Evolutionary conservation across 2,329 filamentous ascomycete species (phyloP).

Genomic region (Penicillium sp.): DNA sequence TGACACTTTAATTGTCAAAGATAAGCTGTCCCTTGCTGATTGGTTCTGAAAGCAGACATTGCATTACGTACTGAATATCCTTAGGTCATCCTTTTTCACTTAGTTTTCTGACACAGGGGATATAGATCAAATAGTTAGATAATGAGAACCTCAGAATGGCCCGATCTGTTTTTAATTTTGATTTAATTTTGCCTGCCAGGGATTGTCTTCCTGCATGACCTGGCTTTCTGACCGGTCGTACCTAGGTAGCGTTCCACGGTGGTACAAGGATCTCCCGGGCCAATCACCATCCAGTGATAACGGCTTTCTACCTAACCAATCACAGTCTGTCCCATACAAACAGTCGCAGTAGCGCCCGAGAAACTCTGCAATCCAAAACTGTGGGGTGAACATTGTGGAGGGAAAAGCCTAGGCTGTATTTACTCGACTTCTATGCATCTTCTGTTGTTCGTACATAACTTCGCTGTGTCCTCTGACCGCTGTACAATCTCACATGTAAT

Average conservation of each 20-base stretch:
- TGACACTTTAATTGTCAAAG: slow-evolving; percentile 24
- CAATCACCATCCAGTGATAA: slow-evolving; percentile 30
- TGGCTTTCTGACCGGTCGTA: background rate
- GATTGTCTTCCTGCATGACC: background rate
- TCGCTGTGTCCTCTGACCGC: background rate
- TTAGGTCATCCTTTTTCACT: slow-evolving; percentile 3
- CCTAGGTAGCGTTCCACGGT: too few relatives aligned
- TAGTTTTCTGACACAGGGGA: background rate
- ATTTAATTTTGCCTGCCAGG: background rate
- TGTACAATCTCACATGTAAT: background rate
- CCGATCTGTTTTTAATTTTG: background rate
- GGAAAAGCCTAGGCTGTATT: background rate
- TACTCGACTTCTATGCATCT: background rate
- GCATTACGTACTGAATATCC: slow-evolving; percentile 36
- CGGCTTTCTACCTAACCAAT: slow-evolving; percentile 22
- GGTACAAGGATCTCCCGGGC: slow-evolving; percentile 1
- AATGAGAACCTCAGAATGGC: background rate
- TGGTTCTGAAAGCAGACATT: slow-evolving; percentile 25
- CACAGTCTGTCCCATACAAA: slow-evolving; percentile 10
- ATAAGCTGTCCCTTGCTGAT: slow-evolving; percentile 33
- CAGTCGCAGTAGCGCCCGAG: slow-evolving; percentile 20
- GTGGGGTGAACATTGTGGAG: slow-evolving; percentile 8
- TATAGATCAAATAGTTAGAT: slow-evolving; percentile 4
- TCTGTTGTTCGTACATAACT: too few relatives aligned
- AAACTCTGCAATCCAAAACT: slow-evolving; percentile 19